A percentile compares a stretch with the other conserved stretches of the same genome.
Evolutionary conservation across 495 filamentous ascomycete species (phyloP).

Genomic region (Aspergillus kassunensis): DNA sequence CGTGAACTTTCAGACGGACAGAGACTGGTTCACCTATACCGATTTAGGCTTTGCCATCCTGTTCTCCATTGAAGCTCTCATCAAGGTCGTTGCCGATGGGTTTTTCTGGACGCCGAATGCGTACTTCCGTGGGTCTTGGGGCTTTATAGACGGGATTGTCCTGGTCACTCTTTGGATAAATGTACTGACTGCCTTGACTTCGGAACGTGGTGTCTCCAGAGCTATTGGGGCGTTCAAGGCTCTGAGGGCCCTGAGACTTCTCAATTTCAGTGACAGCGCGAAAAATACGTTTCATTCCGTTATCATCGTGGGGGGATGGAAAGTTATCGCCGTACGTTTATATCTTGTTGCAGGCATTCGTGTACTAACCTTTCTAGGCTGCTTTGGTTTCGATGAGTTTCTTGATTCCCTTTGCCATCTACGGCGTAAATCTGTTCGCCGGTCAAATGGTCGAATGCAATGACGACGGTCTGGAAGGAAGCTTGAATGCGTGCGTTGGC

Average conservation of each 20-base stretch:
- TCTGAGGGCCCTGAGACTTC: slow-evolving; percentile 81
- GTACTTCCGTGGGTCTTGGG: slow-evolving; percentile 95
- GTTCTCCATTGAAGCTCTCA: slow-evolving; percentile 81
- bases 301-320: slow-evolving; percentile 88
- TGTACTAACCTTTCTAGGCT: slow-evolving; percentile 40
- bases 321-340: slow-evolving; percentile 62
- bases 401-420: slow-evolving; percentile 93
- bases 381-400: slow-evolving; percentile 92
- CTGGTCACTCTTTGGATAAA: slow-evolving; percentile 95
- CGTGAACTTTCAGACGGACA: slow-evolving; percentile 68
- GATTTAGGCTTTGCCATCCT: slow-evolving; percentile 86
- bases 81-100: slow-evolving; percentile 95
- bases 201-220: slow-evolving; percentile 76
- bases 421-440: slow-evolving; percentile 87
- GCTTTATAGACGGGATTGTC: slow-evolving; percentile 91
- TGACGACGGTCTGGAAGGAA: slow-evolving; percentile 54
- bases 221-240: slow-evolving; percentile 97
- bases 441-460: slow-evolving; percentile 80
- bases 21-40: slow-evolving; percentile 92
- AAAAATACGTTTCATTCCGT: slow-evolving; percentile 95
- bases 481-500: slow-evolving; percentile 65
- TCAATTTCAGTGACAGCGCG: slow-evolving; percentile 95
- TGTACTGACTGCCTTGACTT: slow-evolving; percentile 72
- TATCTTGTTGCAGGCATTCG: background rate
- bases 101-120: slow-evolving; percentile 98